Conservation (phyloP, 148 eudicot species). For the Selenicereus undatus region DNA sequence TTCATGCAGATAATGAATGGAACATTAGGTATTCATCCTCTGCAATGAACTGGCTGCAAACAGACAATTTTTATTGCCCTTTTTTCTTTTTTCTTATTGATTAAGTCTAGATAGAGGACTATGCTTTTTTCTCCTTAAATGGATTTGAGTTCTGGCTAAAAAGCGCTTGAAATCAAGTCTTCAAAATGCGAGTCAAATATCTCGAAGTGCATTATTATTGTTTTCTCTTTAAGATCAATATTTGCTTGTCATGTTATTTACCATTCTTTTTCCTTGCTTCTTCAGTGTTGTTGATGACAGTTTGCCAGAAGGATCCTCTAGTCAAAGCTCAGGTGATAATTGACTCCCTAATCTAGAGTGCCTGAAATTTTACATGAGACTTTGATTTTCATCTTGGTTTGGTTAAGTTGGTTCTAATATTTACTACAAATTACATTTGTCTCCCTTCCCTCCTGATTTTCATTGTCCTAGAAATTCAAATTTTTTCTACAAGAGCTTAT, state of each 20-base stretch:
- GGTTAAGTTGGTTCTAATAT: background rate
- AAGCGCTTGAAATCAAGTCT: too few relatives aligned
- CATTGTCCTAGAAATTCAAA: background rate
- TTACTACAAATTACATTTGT: background rate
- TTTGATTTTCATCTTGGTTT: background rate
- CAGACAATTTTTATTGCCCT: too few relatives aligned
- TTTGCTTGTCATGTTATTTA: background rate
- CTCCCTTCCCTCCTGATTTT: background rate
- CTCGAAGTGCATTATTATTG: background rate
- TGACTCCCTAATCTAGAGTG: background rate
- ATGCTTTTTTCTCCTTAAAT: too few relatives aligned
- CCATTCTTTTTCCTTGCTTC: constrained; percentile 6
- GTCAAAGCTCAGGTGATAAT: constrained; percentile 46
- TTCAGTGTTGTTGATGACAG: constrained; percentile 73
- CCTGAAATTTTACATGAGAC: too few relatives aligned
- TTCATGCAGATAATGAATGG: constrained; percentile 93
- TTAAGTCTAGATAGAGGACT: background rate
- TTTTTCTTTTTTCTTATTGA: too few relatives aligned
- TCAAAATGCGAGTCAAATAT: too few relatives aligned
- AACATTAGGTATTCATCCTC: constrained; percentile 56
- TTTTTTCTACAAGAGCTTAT: background rate
- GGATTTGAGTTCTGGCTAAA: too few relatives aligned
- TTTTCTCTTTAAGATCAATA: background rate
- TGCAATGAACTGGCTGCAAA: background rate
- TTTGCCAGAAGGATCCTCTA: constrained; percentile 33